Conservation (phyloP, 176 grass and related monocot genomes). For the Stipa capillata region DNA sequence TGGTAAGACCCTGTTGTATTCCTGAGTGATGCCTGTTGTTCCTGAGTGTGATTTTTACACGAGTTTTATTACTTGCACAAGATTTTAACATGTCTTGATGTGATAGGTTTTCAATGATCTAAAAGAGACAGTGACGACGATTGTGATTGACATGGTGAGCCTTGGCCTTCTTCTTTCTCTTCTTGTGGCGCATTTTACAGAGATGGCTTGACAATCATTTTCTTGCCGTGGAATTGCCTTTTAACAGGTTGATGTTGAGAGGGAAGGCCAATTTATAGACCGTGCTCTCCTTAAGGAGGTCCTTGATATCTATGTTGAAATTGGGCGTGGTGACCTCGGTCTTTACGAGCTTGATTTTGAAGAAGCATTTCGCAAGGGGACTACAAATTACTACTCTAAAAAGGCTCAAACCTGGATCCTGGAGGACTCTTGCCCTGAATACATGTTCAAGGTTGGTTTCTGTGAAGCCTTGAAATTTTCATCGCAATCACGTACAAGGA, state of each 20-base stretch:
- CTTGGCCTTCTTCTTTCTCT: not conserved
- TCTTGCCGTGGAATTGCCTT: not conserved
- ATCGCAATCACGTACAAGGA: not conserved
- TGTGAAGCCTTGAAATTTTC: not conserved
- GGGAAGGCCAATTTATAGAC: slow-evolving; percentile 49
- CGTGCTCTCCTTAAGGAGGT: slow-evolving; percentile 59
- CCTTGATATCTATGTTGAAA: slow-evolving; percentile 49
- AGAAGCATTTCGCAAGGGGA: slow-evolving; percentile 34
- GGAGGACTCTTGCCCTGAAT: slow-evolving; percentile 35
- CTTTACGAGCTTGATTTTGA: slow-evolving; percentile 46
- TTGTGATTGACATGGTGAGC: slow-evolving; percentile 8
- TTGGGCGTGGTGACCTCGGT: slow-evolving; percentile 8
- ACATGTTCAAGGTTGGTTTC: slow-evolving; percentile 51
- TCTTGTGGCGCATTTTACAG: not conserved
- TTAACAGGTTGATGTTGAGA: slow-evolving; percentile 47
- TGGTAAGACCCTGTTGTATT: slow-evolving; percentile 13
- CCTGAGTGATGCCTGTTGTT: not conserved
- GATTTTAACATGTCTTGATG: not conserved
- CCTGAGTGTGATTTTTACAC: not conserved
- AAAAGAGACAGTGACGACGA: not conserved
- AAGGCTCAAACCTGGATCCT: slow-evolving; percentile 44
- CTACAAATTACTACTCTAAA: slow-evolving; percentile 50
- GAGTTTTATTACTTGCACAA: not conserved
- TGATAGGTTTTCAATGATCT: slow-evolving; percentile 8
- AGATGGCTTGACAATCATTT: not conserved